A percentile compares a stretch with the other conserved stretches of the same genome.
phyloP scores from a whole-genome alignment of 1,284 basidiomycete species.

The Porodaedalea pini region DNA sequence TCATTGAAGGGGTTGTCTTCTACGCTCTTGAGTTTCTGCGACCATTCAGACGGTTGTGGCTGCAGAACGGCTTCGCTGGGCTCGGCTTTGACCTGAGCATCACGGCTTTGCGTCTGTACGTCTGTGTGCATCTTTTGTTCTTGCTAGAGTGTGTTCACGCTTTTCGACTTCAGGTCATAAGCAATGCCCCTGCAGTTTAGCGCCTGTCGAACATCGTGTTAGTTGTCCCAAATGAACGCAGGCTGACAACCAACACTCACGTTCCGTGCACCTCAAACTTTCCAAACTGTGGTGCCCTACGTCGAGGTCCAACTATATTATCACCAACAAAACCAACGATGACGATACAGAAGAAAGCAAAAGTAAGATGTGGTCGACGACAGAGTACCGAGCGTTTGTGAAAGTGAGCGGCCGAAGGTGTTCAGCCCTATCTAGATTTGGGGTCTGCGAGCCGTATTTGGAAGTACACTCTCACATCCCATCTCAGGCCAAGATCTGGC shows the following conservation, averaged over 20 bases:
- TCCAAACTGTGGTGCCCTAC: no score
- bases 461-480: slow-evolving; percentile 8
- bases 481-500: slow-evolving; percentile 78
- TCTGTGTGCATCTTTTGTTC: background rate
- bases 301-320: no score
- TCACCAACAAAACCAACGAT: no score
- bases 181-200: background rate
- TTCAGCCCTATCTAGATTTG: background rate
- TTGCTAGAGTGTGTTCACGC: background rate
- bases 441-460: background rate
- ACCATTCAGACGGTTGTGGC: slow-evolving; percentile 43
- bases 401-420: background rate
- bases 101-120: slow-evolving; percentile 6
- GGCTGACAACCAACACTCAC: background rate
- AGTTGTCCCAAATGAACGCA: background rate
- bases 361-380: background rate
- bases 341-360: no score
- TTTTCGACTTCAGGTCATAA: background rate
- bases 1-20: slow-evolving; percentile 58
- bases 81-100: slow-evolving; percentile 6
- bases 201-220: background rate
- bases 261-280: no score
- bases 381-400: background rate
- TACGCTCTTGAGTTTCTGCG: slow-evolving; percentile 42
- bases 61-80: slow-evolving; percentile 2